Evolutionary conservation across 257 asterid genomes (phyloP).

Genomic region (Catharanthus roseus): DNA sequence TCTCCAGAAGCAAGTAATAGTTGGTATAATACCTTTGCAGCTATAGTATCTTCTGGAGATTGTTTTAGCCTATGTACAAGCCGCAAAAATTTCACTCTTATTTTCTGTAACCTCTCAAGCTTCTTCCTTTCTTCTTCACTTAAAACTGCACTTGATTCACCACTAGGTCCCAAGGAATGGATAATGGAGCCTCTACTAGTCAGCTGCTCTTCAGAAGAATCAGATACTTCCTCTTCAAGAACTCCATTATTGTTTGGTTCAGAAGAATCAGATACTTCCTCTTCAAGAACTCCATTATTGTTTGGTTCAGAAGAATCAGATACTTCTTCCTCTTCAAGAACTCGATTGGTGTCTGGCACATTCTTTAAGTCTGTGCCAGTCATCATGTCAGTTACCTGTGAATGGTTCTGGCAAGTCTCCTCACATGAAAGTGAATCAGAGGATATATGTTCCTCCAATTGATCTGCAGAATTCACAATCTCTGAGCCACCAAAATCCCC

Average conservation of each 20-base stretch:
- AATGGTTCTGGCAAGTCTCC: constrained; percentile 28
- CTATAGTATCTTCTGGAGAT: constrained; percentile 42
- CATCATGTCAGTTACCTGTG: constrained; percentile 29
- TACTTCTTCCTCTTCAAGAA: constrained; percentile 18
- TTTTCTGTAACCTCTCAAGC: constrained; percentile 38
- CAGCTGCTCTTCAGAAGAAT: no score
- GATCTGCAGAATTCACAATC: background rate
- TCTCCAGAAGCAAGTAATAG: constrained; percentile 37
- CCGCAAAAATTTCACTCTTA: constrained; percentile 40
- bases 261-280: no score
- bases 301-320: constrained; percentile 30
- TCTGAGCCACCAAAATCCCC: constrained; percentile 9
- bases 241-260: no score
- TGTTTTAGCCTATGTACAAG: constrained; percentile 43
- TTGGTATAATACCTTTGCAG: constrained; percentile 38
- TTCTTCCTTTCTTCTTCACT: constrained; percentile 35
- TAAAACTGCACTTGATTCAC: constrained; percentile 23
- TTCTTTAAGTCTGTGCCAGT: constrained; percentile 22
- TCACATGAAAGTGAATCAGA: constrained; percentile 17
- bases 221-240: no score
- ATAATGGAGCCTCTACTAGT: constrained; percentile 22
- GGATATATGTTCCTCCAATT: constrained; percentile 9
- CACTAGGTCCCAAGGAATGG: constrained; percentile 17
- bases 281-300: no score
- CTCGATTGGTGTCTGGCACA: constrained; percentile 24